phyloP scores from a whole-genome alignment of 2,329 filamentous ascomycete genomes.

The Claviceps sp. region DNA sequence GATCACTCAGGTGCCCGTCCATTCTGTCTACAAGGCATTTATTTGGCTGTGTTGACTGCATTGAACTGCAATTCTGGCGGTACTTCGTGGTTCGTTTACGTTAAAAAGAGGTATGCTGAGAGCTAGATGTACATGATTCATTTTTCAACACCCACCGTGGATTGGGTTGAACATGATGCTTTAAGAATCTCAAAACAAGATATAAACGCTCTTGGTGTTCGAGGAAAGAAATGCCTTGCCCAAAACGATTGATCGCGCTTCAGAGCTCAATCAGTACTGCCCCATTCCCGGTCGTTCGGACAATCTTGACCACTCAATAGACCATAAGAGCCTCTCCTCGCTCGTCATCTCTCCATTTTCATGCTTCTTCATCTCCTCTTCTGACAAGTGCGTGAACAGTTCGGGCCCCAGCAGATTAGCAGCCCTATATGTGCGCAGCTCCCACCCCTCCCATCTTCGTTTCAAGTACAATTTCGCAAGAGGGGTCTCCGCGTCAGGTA shows the following conservation, averaged over 20 bases:
- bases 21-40: no score
- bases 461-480: constrained; percentile 14
- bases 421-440: constrained; percentile 15
- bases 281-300: constrained; percentile 11
- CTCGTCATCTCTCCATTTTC: constrained; percentile 1
- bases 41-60: no score
- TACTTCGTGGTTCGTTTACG: no score
- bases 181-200: no score
- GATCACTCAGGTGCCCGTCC: no score
- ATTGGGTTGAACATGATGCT: no score
- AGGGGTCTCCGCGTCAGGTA: constrained; percentile 14
- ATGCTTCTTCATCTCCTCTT: constrained; percentile 14
- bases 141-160: no score
- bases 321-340: constrained; percentile 16
- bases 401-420: constrained; percentile 13
- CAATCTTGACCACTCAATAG: constrained; percentile 21
- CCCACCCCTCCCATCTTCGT: constrained; percentile 8
- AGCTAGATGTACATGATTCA: no score
- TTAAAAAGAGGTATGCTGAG: no score
- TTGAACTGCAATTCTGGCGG: no score
- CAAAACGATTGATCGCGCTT: neutral
- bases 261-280: constrained; percentile 7
- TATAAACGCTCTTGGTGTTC: no score
- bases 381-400: constrained; percentile 16
- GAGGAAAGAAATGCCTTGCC: neutral